Percentiles rank a stretch among this genome's conserved stretches.
Evolutionary conservation across 139 green algal species (phyloP).

Genomic region (Chlorella sorokiniana): DNA sequence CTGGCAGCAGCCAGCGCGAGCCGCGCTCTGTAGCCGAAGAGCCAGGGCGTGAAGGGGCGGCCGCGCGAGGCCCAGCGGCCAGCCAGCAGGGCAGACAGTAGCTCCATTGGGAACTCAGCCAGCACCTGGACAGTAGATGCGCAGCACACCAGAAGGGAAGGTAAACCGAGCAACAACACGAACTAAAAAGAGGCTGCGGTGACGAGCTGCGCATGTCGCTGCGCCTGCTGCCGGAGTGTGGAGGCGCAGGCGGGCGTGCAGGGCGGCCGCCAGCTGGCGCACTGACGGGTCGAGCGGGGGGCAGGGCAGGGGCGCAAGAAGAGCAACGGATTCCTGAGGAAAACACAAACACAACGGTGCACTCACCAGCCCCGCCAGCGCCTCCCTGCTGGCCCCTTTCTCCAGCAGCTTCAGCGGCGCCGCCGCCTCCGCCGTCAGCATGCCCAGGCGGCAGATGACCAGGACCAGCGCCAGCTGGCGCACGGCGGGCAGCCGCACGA

Average conservation of each 20-base stretch:
- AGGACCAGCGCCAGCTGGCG: conserved; percentile 73
- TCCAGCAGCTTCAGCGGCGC: conserved; percentile 88
- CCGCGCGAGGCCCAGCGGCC: conserved; percentile 63
- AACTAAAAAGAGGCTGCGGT: too few relatives aligned
- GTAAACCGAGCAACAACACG: background rate
- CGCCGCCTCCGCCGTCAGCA: conserved; percentile 75
- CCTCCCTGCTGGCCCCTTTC: conserved; percentile 87
- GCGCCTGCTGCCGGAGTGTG: too few relatives aligned
- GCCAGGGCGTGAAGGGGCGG: conserved; percentile 72
- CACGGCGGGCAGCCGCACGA: conserved; percentile 74
- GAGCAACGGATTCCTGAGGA: too few relatives aligned
- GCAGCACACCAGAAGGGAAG: background rate
- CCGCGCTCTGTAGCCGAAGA: conserved; percentile 67
- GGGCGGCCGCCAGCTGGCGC: too few relatives aligned
- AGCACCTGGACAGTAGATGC: background rate
- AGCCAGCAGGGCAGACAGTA: conserved; percentile 72
- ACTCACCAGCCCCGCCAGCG: conserved; percentile 70
- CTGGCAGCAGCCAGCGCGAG: conserved; percentile 52
- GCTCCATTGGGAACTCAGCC: conserved; percentile 25
- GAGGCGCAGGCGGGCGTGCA: too few relatives aligned
- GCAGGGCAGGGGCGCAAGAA: too few relatives aligned
- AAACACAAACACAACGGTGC: background rate
- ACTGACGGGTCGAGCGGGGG: too few relatives aligned
- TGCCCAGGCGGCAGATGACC: conserved; percentile 72
- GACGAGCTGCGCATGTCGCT: too few relatives aligned